These are phyloP conservation scores for Candida mattraensis DNA, from an alignment of 805 yeast species.

Conservation along the genomic window DNA sequence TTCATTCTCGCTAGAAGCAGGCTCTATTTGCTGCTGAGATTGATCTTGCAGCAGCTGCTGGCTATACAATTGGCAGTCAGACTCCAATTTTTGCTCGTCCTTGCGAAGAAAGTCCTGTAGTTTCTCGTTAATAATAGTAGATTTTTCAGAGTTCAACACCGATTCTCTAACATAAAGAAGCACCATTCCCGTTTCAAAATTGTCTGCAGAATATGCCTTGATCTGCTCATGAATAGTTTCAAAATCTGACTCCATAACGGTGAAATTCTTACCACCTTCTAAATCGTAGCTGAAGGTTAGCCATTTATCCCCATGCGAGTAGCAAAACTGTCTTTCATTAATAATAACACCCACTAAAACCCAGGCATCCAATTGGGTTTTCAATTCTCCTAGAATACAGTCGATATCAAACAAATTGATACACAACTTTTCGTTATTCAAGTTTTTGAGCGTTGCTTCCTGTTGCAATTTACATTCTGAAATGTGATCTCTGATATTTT, in stretches of 20 bases:
- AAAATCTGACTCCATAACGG: slow-evolving; percentile 22
- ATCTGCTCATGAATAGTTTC: slow-evolving; percentile 26
- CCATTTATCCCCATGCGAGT: slow-evolving; percentile 32
- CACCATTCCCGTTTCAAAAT: slow-evolving; percentile 34
- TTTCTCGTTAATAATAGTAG: slow-evolving; percentile 21
- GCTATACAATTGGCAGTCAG: slow-evolving; percentile 16
- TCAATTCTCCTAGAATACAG: slow-evolving; percentile 22
- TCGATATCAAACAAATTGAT: slow-evolving; percentile 31
- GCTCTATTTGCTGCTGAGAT: slow-evolving; percentile 1
- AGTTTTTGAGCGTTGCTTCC: slow-evolving; percentile 13
- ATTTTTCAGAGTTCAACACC: slow-evolving; percentile 16
- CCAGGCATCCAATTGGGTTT: slow-evolving; percentile 36
- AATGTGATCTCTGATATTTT: slow-evolving; percentile 15
- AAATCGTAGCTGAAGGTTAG: slow-evolving; percentile 28
- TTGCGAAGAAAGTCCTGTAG: slow-evolving; percentile 31
- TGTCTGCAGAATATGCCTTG: slow-evolving; percentile 20
- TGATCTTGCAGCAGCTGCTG: slow-evolving; percentile 7
- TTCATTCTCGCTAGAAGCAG: not conserved
- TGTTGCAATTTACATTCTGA: slow-evolving; percentile 9
- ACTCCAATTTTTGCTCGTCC: slow-evolving; percentile 29
- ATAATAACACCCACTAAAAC: slow-evolving; percentile 38
- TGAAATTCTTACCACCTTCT: slow-evolving; percentile 29
- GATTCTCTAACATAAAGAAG: slow-evolving; percentile 35
- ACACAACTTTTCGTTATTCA: slow-evolving; percentile 16
- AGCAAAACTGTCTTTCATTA: slow-evolving; percentile 34